Evolutionary conservation across 2,329 filamentous ascomycete genomes (phyloP), one percentile per base, ranked within the genome.

Genomic region (Hymenoscyphus occultus): DNA sequence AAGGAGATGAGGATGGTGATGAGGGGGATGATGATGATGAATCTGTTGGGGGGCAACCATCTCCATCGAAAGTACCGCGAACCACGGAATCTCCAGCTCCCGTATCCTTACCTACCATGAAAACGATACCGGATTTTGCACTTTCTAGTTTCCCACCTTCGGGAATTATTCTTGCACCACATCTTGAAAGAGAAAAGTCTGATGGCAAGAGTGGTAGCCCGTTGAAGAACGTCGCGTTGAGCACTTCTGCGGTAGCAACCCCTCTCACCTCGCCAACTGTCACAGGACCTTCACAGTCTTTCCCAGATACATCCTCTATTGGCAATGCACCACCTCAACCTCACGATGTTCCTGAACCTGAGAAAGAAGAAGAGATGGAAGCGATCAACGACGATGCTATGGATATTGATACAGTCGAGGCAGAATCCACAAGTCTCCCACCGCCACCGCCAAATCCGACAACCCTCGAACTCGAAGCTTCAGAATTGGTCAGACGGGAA

Each of bases 1-100:
- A 65, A 31, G 67, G 66, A n/a, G 67, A 68, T 39, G 70, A 71
- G 16, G 71, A 73, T 57, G 73, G 83, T 32, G 78, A 76, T 32
- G 80, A 81, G 9, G 83, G 78, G 32, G 79, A 84, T 3, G 83
- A 84, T 28, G 78, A 77, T 22, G 80, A 81, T 35, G 82, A 80
- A n/a, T 80, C 77, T 59, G 72, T 66, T 31, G 69, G 69, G 63
- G 63, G 62, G 71, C 67, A 71, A 71, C 73, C 64, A 16, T 71
- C 68, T 62, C 76, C 71, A 67, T 74, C 70, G 65, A 77, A 69
- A 71, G 70, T 48, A 31, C 67, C 69, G 13, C 60, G 67, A 56
- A 67, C 69, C 45, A 62, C 68, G 1, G 39, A 16, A 35, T 72
- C 69, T n/a, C 71, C 69, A 48, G 59, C 64, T 39, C 66, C 59